Base-by-base conservation (phyloP, 225 moss, liverwort and hornwort species). In the Ulota crispa region DNA sequence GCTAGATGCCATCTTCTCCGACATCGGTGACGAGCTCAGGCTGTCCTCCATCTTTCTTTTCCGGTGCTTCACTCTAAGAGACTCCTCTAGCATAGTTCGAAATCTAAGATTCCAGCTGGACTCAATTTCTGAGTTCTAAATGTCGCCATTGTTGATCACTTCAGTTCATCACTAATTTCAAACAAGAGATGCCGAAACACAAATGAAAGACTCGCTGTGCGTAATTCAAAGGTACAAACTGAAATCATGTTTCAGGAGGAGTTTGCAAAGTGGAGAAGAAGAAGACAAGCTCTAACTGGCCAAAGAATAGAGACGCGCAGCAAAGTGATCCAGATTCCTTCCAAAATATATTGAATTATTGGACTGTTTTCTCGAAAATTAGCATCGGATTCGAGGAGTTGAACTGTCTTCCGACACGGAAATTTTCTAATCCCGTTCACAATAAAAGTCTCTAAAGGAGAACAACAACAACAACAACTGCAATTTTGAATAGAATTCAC, bases 31-130 rank as follows among this genome's bases (percentile, higher is more conserved):
- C 42, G 59, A 43, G 60, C 47, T 66, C 43, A 15, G 52, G 74
- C 32, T 64, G 53, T 79, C 60, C 23, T 82, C 79, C 83, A 88
- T 73, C 60, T 60, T 88, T 4, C 53, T 60, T 73, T 52, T 56
- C 53, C 88, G 76, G 5, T 76, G 62, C 80, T 66, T 85, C 80
- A 77, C 72, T 55, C 63, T 56, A 2, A 45, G 37, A 73, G 23
- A 73, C 47, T 80, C 77, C 16, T 80, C 77, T 7, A 72, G 4
- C 80, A 80, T 80, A 9, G n/a, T 71, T 43, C 14, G 42, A 4
- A 83, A 68, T 73, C 60, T 66, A 72, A 61, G 14, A 41, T 52
- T 34, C 52, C 55, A 36, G 12, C 23, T 31, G 19, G 19, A 11
- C 42, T 43, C 69, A 23, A 69, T 60, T 53, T 32, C 78, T 42